Evolutionary conservation across 768 basidiomycete genomes (phyloP).

Genomic region (Rhodosporidiobolus sp.): DNA sequence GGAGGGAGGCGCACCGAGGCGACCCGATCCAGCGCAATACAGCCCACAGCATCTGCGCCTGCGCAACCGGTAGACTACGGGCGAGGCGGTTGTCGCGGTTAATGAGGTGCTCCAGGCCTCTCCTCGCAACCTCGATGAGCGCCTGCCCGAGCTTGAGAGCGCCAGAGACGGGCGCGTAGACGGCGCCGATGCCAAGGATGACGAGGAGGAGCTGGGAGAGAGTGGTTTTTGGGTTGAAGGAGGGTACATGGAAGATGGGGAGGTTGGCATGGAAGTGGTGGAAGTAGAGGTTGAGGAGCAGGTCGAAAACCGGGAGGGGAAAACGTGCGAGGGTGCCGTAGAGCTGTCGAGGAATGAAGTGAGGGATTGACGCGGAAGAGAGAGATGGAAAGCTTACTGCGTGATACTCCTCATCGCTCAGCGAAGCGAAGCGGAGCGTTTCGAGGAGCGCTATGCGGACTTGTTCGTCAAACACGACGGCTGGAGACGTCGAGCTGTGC

Average conservation of each 20-base stretch:
- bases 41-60: background rate
- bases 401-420: conserved; percentile 12
- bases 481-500: no score
- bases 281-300: background rate
- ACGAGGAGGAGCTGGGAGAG: conserved; percentile 10
- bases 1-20: background rate
- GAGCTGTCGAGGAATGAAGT: background rate
- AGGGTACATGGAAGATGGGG: conserved; percentile 1
- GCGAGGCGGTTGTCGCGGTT: conserved; percentile 1
- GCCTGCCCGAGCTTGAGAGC: background rate
- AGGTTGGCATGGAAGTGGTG: background rate
- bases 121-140: conserved; percentile 4
- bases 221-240: conserved; percentile 7
- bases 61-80: background rate
- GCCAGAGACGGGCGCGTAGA: conserved; percentile 1
- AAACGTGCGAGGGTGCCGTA: background rate
- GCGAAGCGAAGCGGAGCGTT: conserved; percentile 1
- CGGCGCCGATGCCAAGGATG: conserved; percentile 12
- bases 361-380: background rate
- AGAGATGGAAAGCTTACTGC: background rate
- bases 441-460: conserved; percentile 9
- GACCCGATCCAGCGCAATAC: background rate
- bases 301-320: background rate
- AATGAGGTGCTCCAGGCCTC: background rate
- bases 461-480: conserved; percentile 3